Evolutionary conservation across 495 filamentous ascomycete genomes (phyloP), one percentile per base, ranked within the genome.

Genomic region (Pseudevernia furfuracea): DNA sequence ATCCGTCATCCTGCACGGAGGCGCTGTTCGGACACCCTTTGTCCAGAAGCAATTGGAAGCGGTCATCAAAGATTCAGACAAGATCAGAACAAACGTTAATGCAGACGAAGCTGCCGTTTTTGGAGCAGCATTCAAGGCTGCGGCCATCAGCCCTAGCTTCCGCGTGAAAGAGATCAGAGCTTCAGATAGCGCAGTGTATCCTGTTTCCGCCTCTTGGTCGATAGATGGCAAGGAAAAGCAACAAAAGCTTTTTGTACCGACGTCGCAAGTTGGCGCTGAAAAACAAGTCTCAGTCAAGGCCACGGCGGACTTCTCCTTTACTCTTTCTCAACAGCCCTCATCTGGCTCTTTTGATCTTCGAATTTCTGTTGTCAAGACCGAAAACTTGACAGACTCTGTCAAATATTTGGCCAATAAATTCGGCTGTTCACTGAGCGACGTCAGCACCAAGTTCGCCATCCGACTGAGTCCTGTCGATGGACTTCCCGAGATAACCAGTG

Each of bases 101-200:
- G 87, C 92, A 36, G 95, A 99, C 73, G 95, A 99, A 77, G 85
- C 95, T 21, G 94, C 95, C 58, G 94, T 96, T 21, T 96, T 99
- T 75, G 95, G 95, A 68, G 95, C 95, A 59, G 91, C 90, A 25
- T 97, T 97, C 81, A 90, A 91, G 72, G 95, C 88, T 37, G 95
- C 95, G 57, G 87, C 87, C 66, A 81, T 97, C 58, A 95, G 89
- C 75, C 91, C 92, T 43, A 91, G 86, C 71, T 99, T 99, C 82
- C 86, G 89, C 59, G 95, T 99, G 70, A 99, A 96, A 80, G 95
- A 97, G 69, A 97, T 99, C 66, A 82, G 88, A 60, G 82, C 87
- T 53, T 82, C 76, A 60, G 94, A 99, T 65, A 82, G 77, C 21
- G 85, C 91, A 41, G 75, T 75, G 23, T 96, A 94, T 72, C 77